Base-by-base conservation (phyloP, 768 basidiomycete genomes). In the Podaxis mareebaensis region DNA sequence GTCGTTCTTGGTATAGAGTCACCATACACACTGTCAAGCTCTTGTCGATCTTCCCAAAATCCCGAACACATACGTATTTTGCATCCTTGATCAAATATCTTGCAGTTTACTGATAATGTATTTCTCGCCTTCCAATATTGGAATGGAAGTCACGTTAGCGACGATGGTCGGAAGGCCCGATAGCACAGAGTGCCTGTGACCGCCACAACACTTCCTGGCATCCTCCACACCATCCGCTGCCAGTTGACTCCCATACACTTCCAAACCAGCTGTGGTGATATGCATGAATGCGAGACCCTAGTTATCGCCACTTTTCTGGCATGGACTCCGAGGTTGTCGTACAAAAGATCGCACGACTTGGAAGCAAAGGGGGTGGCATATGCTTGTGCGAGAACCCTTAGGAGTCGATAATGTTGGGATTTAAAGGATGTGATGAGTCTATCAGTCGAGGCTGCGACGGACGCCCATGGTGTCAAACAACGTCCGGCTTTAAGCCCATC, bases 31-130 rank as follows among this genome's bases (percentile, higher is more conserved):
- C 11, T 28, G 24, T 12, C 57, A n/a, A 22, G 57, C 6, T 53
- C 61, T 12, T 52, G 3, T n/a, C 60, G 65, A 22, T 40, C 30
- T 13, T 53, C 36, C 13, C 17, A 22, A 28, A 26, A 33, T 33
- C 10, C 24, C 57, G 44, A n/a, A 8, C 28, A 15, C 57, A 44
- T 7, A 58, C 26, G 1, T 11, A 26, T 46, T 48, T 20, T 26
- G 62, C 61, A 51, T 65, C 58, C 53, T 73, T 71, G 6, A 71
- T 49, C 26, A 72, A 66, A 46, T 67, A 70, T n/a, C 72, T 63
- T 7, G 71, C 72, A 3, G 71, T 62, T 61, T 73, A 70, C 56
- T 70, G 71, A 53, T 71, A 22, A 71, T 69, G 26, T 67, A 70
- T 38, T 73, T 69, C 52, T 72, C 71, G 10, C 71, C 72, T 51